These are phyloP conservation scores for Penium margaritaceum DNA, from an alignment of 139 green algal genomes.

Conservation along the genomic window DNA sequence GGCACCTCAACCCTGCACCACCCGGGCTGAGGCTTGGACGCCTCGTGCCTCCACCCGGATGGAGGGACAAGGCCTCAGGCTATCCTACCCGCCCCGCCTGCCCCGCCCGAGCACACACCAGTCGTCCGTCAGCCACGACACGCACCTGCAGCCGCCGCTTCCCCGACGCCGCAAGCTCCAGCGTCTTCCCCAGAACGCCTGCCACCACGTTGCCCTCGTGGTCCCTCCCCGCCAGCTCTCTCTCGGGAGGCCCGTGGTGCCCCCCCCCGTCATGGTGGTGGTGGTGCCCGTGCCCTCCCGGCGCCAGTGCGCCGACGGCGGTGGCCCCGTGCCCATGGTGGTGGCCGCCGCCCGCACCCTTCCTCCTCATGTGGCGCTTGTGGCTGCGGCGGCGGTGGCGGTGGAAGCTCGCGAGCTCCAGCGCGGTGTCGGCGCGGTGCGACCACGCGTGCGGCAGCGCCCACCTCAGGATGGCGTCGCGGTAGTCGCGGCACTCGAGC, in stretches of 20 bases:
- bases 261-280: too few species aligned
- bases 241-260: slow-evolving; percentile 13
- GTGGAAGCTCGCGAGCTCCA: slow-evolving; percentile 73
- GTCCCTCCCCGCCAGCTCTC: slow-evolving; percentile 20
- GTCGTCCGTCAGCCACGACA: background rate
- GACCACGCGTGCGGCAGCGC: slow-evolving; percentile 75
- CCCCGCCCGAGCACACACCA: background rate
- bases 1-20: background rate
- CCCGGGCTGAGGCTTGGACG: background rate
- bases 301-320: background rate
- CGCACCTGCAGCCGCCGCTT: slow-evolving; percentile 21
- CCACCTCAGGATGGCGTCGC: slow-evolving; percentile 64
- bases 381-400: slow-evolving; percentile 52
- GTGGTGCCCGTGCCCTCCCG: too few species aligned
- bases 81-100: background rate
- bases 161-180: slow-evolving; percentile 10
- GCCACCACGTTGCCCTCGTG: slow-evolving; percentile 45
- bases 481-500: slow-evolving; percentile 83
- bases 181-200: slow-evolving; percentile 31
- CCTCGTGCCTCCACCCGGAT: background rate
- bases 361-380: slow-evolving; percentile 7
- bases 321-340: background rate
- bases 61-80: background rate
- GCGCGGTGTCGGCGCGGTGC: slow-evolving; percentile 61
- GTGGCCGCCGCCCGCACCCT: background rate